phyloP scores from a whole-genome alignment of 2,329 filamentous ascomycete species.

The Aspergillus amoenus region DNA sequence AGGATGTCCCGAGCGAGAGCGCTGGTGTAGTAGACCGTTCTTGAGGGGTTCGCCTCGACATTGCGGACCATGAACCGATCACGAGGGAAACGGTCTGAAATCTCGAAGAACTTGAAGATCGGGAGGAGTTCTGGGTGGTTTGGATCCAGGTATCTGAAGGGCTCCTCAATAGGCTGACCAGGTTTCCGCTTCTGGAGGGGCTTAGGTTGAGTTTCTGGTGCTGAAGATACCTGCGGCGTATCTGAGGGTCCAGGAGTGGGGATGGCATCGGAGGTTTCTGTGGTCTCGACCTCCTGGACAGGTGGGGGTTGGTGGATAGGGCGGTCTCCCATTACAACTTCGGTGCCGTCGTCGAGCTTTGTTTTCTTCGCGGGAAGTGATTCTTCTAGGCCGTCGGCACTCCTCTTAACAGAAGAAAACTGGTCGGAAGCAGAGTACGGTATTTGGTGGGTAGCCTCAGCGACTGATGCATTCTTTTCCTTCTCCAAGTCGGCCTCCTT shows the following conservation, averaged over 20 bases:
- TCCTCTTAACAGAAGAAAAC: slow-evolving; percentile 31
- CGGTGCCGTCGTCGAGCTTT: slow-evolving; percentile 40
- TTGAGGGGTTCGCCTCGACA: slow-evolving; percentile 78
- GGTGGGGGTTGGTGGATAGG: slow-evolving; percentile 34
- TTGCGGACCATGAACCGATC: slow-evolving; percentile 97
- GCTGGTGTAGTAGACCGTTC: slow-evolving; percentile 96
- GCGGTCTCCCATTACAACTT: slow-evolving; percentile 40
- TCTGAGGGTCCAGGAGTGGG: slow-evolving; percentile 18
- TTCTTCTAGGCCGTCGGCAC: slow-evolving; percentile 34
- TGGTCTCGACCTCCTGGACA: slow-evolving; percentile 21
- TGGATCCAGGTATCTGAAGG: slow-evolving; percentile 83
- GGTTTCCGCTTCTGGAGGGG: slow-evolving; percentile 36
- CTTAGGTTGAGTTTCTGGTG: slow-evolving; percentile 14
- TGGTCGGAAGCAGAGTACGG: slow-evolving; percentile 33
- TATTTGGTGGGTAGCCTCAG: slow-evolving; percentile 33
- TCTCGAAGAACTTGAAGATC: slow-evolving; percentile 81
- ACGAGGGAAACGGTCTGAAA: slow-evolving; percentile 79
- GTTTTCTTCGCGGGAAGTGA: slow-evolving; percentile 44
- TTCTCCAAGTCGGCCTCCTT: slow-evolving; percentile 27
- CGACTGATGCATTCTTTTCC: slow-evolving; percentile 36
- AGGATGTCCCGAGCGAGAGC: slow-evolving; percentile 82
- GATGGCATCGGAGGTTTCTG: slow-evolving; percentile 25
- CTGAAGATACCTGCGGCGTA: slow-evolving; percentile 11
- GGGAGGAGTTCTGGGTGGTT: slow-evolving; percentile 73
- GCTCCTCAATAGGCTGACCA: slow-evolving; percentile 70